Evolutionary conservation across 1,284 basidiomycete genomes (phyloP), one percentile per base, ranked within the genome.

Genomic region (Moesziomyces aphidis): DNA sequence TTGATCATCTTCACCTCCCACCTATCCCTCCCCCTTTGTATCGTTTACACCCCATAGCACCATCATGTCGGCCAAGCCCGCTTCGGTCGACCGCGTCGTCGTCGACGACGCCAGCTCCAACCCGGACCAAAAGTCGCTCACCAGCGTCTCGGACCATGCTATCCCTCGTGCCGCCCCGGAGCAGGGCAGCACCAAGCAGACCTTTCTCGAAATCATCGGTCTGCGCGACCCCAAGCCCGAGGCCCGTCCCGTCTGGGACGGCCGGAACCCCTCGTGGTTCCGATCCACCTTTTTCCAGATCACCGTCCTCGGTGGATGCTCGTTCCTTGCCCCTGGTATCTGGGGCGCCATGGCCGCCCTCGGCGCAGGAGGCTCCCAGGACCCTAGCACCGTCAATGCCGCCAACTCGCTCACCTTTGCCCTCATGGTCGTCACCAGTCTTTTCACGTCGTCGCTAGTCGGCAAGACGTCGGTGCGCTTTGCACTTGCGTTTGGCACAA

Each of bases 331-430:
- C 0, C 85, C 85, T 0, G 85, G 85, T 5, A 72, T 82, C 21
- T 86, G 83, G 76, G 79, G 79, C 17, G 85, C 85, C 15, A 73
- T 82, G 56, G 78, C 81, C 6, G 66, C 82, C 1, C 68, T 81
- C 19, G 85, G 85, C 1, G 85, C 81, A 0, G 85, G 85, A 19
- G 85, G 85, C 4, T 53, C 61, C 17, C 68, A 76, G 34, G 55
- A 70, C 5, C 81, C 80, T 0, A 76, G 49, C 23, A 76, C 83
- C 26, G 85, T 85, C 47, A 85, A 86, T 34, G 85, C 84, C 3
- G 85, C 82, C 55, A 86, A 86, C 54, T 73, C 81, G 0, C 26
- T 85, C 17, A 85, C 85, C 2, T 86, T 83, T 48, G 83, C 69
- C 0, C 62, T 86, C 19, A 85, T 86, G 79, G 82, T 86, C 13